These are phyloP conservation scores for Colletotrichum musae DNA, from an alignment of 2,329 filamentous ascomycete genomes.

Conservation along the genomic window DNA sequence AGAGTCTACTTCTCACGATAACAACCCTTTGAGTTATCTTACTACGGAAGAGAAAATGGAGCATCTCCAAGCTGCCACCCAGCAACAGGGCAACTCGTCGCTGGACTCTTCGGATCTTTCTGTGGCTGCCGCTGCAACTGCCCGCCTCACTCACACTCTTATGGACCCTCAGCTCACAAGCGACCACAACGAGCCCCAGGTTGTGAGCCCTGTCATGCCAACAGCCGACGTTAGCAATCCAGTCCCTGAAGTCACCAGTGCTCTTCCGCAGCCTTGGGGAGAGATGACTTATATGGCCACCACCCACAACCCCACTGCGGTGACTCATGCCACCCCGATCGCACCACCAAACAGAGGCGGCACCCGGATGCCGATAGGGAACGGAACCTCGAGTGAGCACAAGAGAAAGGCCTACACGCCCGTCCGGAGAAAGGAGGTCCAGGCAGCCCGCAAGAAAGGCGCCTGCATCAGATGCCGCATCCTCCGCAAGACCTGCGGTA, in stretches of 20 bases:
- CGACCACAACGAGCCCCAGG: constrained; percentile 30
- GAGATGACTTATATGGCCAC: constrained; percentile 66
- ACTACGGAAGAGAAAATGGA: constrained; percentile 59
- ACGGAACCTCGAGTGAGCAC: constrained; percentile 41
- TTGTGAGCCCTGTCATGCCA: constrained; percentile 28
- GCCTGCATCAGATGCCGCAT: constrained; percentile 78
- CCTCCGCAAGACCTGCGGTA: constrained; percentile 76
- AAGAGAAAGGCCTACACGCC: constrained; percentile 54
- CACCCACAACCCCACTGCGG: constrained; percentile 39
- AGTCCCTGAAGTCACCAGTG: constrained; percentile 16
- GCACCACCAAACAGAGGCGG: constrained; percentile 57
- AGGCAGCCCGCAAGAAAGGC: constrained; percentile 75
- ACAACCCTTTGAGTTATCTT: constrained; percentile 48
- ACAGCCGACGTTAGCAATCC: constrained; percentile 27
- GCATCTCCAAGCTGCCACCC: constrained; percentile 63
- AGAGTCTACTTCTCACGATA: constrained; percentile 41
- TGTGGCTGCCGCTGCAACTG: constrained; percentile 70
- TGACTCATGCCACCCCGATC: constrained; percentile 39
- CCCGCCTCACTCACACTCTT: constrained; percentile 67
- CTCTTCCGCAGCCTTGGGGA: constrained; percentile 63
- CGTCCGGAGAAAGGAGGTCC: constrained; percentile 73
- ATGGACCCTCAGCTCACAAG: constrained; percentile 64
- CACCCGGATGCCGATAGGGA: constrained; percentile 61
- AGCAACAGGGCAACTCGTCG: constrained; percentile 50
- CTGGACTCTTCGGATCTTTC: constrained; percentile 66